Evolutionary conservation across 2,329 filamentous ascomycete species (phyloP).

Genomic region (Phymatotrichopsis omnivora): DNA sequence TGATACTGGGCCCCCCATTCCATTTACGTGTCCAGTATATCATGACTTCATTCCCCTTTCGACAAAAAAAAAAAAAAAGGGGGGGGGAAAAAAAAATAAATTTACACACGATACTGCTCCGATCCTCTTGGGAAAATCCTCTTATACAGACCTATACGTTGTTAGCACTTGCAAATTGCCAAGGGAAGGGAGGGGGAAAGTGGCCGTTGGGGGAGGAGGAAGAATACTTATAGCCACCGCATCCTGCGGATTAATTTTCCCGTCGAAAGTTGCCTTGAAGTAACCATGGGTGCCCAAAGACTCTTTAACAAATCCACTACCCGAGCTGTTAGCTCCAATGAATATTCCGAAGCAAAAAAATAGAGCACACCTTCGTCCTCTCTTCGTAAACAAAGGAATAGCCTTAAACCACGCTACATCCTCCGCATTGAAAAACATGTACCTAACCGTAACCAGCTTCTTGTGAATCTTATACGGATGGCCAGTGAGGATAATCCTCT

Average conservation of each 20-base stretch:
- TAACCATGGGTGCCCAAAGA: conserved; percentile 94
- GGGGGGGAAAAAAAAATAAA: too few species aligned
- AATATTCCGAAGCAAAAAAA: neutral
- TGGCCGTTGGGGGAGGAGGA: too few species aligned
- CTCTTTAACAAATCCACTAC: conserved; percentile 84
- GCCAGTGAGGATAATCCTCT: conserved; percentile 85
- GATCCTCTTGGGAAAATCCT: conserved; percentile 69
- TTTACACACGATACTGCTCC: conserved; percentile 37
- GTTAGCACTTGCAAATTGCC: conserved; percentile 4
- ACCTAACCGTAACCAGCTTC: conserved; percentile 88
- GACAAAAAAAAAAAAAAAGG: too few species aligned
- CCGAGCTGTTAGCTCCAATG: neutral
- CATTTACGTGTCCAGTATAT: too few species aligned
- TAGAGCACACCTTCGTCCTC: conserved; percentile 48
- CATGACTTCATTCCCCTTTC: too few species aligned
- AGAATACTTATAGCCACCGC: conserved; percentile 66
- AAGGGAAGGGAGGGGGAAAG: neutral
- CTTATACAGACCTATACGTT: conserved; percentile 53
- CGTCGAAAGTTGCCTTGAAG: conserved; percentile 98
- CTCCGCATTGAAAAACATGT: conserved; percentile 94
- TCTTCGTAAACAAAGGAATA: conserved; percentile 82
- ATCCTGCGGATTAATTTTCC: conserved; percentile 90
- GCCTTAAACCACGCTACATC: conserved; percentile 98
- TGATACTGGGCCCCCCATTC: too few species aligned
- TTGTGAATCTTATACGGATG: conserved; percentile 99